A percentile compares a stretch with the other conserved stretches of the same genome.
Evolutionary conservation across 345 rosid species (phyloP).

Genomic region (Kandelia obovata): DNA sequence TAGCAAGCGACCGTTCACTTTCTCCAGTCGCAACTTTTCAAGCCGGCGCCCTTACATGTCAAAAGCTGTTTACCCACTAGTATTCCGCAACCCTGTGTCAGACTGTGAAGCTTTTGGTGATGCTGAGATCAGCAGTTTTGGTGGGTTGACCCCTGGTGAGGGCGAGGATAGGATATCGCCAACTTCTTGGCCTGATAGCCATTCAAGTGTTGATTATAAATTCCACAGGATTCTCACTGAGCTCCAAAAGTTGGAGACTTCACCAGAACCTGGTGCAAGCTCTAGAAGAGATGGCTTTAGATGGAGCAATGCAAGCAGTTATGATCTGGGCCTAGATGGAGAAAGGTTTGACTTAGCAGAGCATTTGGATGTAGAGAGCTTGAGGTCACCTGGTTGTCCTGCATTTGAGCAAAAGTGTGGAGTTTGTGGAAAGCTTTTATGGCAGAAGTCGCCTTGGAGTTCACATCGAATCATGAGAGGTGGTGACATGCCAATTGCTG

Average conservation of each 20-base stretch:
- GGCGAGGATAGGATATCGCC: slow-evolving; percentile 48
- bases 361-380: slow-evolving; percentile 36
- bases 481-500: slow-evolving; percentile 72
- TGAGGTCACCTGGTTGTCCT: slow-evolving; percentile 29
- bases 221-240: slow-evolving; percentile 47
- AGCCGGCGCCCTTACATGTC: slow-evolving; percentile 50
- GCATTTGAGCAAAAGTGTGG: slow-evolving; percentile 55
- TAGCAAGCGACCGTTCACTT: slow-evolving; percentile 38
- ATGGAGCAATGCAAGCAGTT: slow-evolving; percentile 68
- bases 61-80: slow-evolving; percentile 64
- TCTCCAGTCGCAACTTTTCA: slow-evolving; percentile 35
- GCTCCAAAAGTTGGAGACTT: slow-evolving; percentile 42
- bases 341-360: slow-evolving; percentile 46
- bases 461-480: slow-evolving; percentile 67
- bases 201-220: slow-evolving; percentile 36
- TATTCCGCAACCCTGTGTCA: slow-evolving; percentile 83
- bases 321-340: slow-evolving; percentile 56
- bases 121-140: slow-evolving; percentile 37
- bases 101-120: slow-evolving; percentile 48
- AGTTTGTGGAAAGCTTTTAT: slow-evolving; percentile 60
- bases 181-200: slow-evolving; percentile 42
- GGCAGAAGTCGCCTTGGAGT: slow-evolving; percentile 86
- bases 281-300: slow-evolving; percentile 73
- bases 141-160: slow-evolving; percentile 45
- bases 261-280: slow-evolving; percentile 58